Evolutionary conservation across 768 basidiomycete species (phyloP), one percentile per base, ranked within the genome.

Genomic region (Phylloporus arenicola): DNA sequence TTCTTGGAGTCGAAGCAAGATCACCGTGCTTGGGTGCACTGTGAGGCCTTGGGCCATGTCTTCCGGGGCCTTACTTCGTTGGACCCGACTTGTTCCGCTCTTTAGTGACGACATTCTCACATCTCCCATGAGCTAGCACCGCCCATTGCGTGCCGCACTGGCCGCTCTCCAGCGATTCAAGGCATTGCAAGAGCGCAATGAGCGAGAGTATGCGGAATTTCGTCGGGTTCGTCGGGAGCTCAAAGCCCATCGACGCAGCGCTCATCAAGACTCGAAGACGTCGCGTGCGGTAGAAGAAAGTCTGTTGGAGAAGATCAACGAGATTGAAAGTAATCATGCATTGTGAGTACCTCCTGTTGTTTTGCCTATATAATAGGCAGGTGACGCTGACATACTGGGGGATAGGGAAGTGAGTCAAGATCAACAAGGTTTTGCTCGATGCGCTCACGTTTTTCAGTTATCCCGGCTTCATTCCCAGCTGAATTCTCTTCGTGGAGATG

Each of bases 141-240:
- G 56, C 34, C 64, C 72, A 4, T 51, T 73, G 40, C 66, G 65
- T 13, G 48, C 58, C 47, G 29, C 66, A 1, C 65, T 72, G 27
- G 57, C 59, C 13, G 68, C 74, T 16, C 61, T 78, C 27, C 65
- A 67, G 33, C 65, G 71, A 53, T 72, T 68, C 64, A 72, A 71
- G 51, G 53, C 62, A 25, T 62, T 77, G 30, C 68, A 68, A 55
- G 64, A 67, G 43, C 65, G 64, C 47, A 64, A 60, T 25, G 60
- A 60, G 11, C 67, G 68, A 46, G 67, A 71, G 24, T 45, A 62
- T 33, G 50, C 58, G 7, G 65, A 65, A 24, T 67, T 66, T n/a
- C 67, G 64, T 45, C 63, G 60, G 9, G 57, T 68, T 39, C 65
- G 68, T 46, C 61, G 59, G 39, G 61, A 70, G 43, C 51, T 74